Percentiles rank a stretch among this genome's conserved stretches.
These are phyloP conservation scores for Groenewaldozyma sp. DNA, from an alignment of 1,139 yeast genomes.

Conservation along the genomic window DNA sequence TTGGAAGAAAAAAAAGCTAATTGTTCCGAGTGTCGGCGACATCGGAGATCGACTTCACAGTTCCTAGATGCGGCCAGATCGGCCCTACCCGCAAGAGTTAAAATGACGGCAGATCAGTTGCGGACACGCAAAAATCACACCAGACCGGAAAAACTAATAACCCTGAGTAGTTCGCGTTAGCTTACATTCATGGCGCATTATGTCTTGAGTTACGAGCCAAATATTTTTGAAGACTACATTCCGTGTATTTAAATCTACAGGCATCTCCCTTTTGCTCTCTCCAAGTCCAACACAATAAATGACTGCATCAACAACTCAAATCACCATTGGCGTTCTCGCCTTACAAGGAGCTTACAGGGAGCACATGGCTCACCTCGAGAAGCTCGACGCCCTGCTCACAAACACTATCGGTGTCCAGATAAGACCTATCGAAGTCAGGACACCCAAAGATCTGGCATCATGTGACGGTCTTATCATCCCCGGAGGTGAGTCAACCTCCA, in stretches of 20 bases:
- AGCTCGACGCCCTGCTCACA: conserved; percentile 10
- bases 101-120: too few species aligned
- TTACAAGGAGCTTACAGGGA: conserved; percentile 76
- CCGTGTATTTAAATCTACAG: too few species aligned
- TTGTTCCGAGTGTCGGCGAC: conserved; percentile 3
- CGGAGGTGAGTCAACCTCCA: conserved; percentile 73
- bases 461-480: conserved; percentile 65
- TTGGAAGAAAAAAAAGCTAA: too few species aligned
- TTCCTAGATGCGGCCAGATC: background rate
- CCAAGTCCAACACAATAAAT: too few species aligned
- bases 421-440: conserved; percentile 43
- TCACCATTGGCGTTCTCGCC: conserved; percentile 60
- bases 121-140: too few species aligned
- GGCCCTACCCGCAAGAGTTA: too few species aligned
- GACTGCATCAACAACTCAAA: conserved; percentile 9
- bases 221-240: too few species aligned
- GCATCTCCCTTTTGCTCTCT: too few species aligned
- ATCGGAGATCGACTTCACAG: background rate
- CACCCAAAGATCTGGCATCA: conserved; percentile 37
- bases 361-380: conserved; percentile 47
- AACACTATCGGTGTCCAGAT: conserved; percentile 11
- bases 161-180: too few species aligned
- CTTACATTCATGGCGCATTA: too few species aligned
- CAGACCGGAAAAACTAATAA: too few species aligned
- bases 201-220: too few species aligned